Percentiles rank a stretch among this genome's conserved stretches.
Evolutionary conservation across 176 grass and related monocot species (phyloP).

Genomic region (Themeda triandra): DNA sequence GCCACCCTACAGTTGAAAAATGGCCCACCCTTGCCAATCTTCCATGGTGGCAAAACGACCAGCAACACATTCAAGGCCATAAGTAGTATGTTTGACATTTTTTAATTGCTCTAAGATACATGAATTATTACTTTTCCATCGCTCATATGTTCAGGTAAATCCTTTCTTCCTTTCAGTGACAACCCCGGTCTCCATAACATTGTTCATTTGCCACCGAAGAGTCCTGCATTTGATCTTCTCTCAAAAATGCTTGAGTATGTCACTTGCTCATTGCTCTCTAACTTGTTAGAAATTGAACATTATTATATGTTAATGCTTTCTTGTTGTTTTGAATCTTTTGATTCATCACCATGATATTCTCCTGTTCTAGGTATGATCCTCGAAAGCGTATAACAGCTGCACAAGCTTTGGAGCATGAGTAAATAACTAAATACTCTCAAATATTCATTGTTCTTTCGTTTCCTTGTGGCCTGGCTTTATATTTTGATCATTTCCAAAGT

Average conservation of each 20-base stretch:
- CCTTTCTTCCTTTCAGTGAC: conserved; percentile 61
- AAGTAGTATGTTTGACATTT: conserved; percentile 73
- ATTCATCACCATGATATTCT: conserved; percentile 21
- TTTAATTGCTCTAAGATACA: background rate
- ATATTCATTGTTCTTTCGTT: conserved; percentile 18
- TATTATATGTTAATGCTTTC: conserved; percentile 10
- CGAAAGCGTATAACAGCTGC: conserved; percentile 92
- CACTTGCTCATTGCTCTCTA: conserved; percentile 23
- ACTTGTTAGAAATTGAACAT: conserved; percentile 9
- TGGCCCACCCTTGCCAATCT: conserved; percentile 97
- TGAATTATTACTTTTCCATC: background rate
- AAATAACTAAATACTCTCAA: conserved; percentile 55
- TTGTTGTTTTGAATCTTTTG: conserved; percentile 16
- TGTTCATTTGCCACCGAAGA: conserved; percentile 76
- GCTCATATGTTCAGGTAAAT: conserved; percentile 1
- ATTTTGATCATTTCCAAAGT: conserved; percentile 4
- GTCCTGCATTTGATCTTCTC: conserved; percentile 88
- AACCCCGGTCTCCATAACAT: conserved; percentile 86
- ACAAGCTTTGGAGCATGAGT: conserved; percentile 97
- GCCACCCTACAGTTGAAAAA: conserved; percentile 93
- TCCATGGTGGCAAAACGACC: conserved; percentile 83
- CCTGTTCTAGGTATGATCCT: conserved; percentile 87
- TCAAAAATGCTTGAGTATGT: conserved; percentile 97
- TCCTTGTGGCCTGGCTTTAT: background rate
- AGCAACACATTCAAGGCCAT: conserved; percentile 83